Percentiles rank a stretch among this genome's conserved stretches.
These are phyloP conservation scores for Kokia cookei DNA, from an alignment of 441 rosid genomes.

Conservation along the genomic window DNA sequence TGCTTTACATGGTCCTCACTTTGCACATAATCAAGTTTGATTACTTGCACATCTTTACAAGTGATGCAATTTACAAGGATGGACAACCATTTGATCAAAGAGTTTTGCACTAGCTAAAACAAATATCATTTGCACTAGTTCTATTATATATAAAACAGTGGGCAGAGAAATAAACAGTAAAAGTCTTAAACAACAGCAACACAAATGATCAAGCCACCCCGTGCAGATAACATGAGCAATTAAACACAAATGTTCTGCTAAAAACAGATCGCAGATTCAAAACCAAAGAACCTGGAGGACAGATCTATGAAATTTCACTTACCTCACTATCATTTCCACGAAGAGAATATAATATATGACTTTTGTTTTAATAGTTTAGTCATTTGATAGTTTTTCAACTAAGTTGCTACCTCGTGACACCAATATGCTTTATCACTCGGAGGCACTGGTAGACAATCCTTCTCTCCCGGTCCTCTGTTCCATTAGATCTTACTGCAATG, in stretches of 20 bases:
- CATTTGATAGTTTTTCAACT: no score
- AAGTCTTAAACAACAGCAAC: neutral
- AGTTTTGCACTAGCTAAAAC: neutral
- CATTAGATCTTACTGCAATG: slow-evolving; percentile 41
- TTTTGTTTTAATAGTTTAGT: no score
- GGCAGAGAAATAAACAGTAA: neutral
- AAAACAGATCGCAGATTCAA: neutral
- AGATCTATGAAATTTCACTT: neutral
- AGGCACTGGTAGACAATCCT: slow-evolving; percentile 42
- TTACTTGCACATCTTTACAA: neutral
- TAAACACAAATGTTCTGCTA: neutral
- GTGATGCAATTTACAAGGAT: neutral
- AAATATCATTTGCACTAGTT: neutral
- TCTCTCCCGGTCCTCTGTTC: slow-evolving; percentile 55
- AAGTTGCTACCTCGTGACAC: no score
- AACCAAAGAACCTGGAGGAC: neutral
- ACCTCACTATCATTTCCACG: slow-evolving; percentile 54
- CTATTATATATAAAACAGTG: neutral
- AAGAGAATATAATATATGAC: slow-evolving; percentile 37
- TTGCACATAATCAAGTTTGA: neutral
- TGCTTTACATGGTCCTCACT: neutral
- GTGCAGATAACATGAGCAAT: neutral
- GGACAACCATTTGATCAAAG: neutral
- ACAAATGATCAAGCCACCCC: neutral
- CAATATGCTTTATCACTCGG: slow-evolving; percentile 32